Evolutionary conservation across 495 filamentous ascomycete genomes (phyloP), one percentile per base, ranked within the genome.

Genomic region (Thozetella sp.): DNA sequence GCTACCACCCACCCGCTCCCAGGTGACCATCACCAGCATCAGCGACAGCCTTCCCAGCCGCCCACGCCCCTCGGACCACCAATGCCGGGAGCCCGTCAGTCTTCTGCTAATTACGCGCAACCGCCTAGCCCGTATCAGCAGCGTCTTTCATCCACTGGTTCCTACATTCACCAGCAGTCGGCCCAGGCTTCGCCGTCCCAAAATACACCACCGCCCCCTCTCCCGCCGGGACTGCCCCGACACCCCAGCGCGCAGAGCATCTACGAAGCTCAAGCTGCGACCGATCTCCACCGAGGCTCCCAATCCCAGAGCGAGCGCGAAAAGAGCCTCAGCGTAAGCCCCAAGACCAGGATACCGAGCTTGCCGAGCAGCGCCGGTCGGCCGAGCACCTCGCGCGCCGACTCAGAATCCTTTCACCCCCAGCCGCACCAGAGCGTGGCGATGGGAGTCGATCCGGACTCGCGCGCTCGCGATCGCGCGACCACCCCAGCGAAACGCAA

Each of bases 321-420:
- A 54, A 73, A 78, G 51, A 88, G 84, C 60, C 58, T 88, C 24
- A 88, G 86, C 67, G 79, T 89, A 54, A 87, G 84, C 67, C 86
- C 86, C 11, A 89, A 89, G 68, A 88, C 86, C 55, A 76, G 77
- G 57, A 67, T 84, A 20, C 79, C 80, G 57, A 83, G 79, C 69
- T 67, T 81, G 54, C 80, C 80, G 56, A 76, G 69, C 58, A 80
- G 69, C 65, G 63, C 72, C 26, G 70, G 78, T 54, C 73, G 76
- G 53, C 70, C 75, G 22, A 58, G 70, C 24, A 67, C 71, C 23
- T 75, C 75, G 27, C 68, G 72, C 59, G 70, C 69, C 56, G 78
- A 83, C 55, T 67, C 63, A 24, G 76, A 80, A 37, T 71, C 74
- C 22, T 72, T 70, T 56, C 68, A 69, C 60, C 55, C 61, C 58